These are phyloP conservation scores for Aegilops umbellulata DNA, from an alignment of 176 grass and related monocot species.

Conservation along the genomic window DNA sequence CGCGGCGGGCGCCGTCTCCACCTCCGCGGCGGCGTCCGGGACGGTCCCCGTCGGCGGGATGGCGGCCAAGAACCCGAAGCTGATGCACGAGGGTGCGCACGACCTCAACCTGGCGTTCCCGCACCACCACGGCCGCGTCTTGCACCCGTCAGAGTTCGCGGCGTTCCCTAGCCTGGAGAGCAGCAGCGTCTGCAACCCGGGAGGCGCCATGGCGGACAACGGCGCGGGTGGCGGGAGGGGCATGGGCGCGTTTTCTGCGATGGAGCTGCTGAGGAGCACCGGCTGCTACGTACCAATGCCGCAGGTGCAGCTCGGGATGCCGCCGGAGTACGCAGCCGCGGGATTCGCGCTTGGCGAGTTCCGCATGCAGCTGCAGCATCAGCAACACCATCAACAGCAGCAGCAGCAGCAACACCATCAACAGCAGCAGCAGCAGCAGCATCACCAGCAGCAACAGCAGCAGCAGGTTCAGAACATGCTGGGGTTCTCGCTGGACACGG, in stretches of 20 bases:
- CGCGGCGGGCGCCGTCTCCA: constrained; percentile 24
- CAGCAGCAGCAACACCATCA: background rate
- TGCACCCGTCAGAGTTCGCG: constrained; percentile 52
- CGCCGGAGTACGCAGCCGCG: constrained; percentile 49
- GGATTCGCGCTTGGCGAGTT: constrained; percentile 61
- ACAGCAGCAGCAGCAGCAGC: background rate
- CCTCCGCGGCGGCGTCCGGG: constrained; percentile 38
- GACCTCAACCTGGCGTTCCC: constrained; percentile 88
- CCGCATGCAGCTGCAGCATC: constrained; percentile 42
- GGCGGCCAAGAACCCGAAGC: constrained; percentile 61
- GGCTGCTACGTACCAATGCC: constrained; percentile 60
- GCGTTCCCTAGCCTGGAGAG: constrained; percentile 74
- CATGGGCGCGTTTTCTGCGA: constrained; percentile 65
- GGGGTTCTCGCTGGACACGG: constrained; percentile 64
- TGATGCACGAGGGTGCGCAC: constrained; percentile 62
- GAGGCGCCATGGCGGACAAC: constrained; percentile 12
- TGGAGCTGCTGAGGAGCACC: constrained; percentile 82
- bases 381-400: background rate
- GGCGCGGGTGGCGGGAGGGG: constrained; percentile 16
- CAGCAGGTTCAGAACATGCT: constrained; percentile 43
- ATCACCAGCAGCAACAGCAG: background rate
- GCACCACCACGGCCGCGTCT: constrained; percentile 47
- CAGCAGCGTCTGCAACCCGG: constrained; percentile 47
- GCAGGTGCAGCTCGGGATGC: constrained; percentile 53
- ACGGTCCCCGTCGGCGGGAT: constrained; percentile 30